phyloP scores from a whole-genome alignment of 139 green algal genomes.

The Micractinium sp. region DNA sequence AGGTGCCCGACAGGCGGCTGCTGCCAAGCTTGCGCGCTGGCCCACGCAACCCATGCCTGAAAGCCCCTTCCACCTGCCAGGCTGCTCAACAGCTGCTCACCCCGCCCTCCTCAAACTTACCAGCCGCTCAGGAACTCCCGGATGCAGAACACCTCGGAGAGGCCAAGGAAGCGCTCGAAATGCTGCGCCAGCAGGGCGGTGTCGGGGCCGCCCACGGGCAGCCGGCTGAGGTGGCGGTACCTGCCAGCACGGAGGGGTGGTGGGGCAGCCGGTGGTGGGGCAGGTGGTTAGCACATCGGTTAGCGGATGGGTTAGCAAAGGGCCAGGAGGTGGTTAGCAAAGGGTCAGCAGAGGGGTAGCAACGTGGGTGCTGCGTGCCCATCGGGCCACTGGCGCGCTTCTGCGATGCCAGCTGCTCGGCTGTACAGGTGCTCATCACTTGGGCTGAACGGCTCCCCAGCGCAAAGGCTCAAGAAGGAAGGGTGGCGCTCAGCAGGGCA shows the following conservation, averaged over 20 bases:
- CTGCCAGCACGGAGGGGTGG: neutral
- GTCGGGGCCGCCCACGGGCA: neutral
- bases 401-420: too few species aligned
- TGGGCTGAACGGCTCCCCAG: too few species aligned
- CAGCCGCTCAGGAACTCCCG: conserved; percentile 63
- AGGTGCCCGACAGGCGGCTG: too few species aligned
- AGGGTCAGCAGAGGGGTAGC: neutral
- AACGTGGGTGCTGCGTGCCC: neutral
- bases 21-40: too few species aligned
- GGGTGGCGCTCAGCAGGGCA: neutral
- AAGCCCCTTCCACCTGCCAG: too few species aligned
- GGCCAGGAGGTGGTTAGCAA: too few species aligned
- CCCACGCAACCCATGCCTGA: too few species aligned
- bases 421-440: too few species aligned
- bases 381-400: too few species aligned
- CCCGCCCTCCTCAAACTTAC: conserved; percentile 12
- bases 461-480: too few species aligned
- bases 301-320: too few species aligned
- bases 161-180: conserved; percentile 53
- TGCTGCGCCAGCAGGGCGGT: neutral
- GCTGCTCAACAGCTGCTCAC: neutral
- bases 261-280: neutral
- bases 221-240: neutral
- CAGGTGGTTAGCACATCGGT: neutral
- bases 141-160: conserved; percentile 50